Base-by-base conservation (phyloP, 441 rosid genomes). In the Adansonia madagascariensis region DNA sequence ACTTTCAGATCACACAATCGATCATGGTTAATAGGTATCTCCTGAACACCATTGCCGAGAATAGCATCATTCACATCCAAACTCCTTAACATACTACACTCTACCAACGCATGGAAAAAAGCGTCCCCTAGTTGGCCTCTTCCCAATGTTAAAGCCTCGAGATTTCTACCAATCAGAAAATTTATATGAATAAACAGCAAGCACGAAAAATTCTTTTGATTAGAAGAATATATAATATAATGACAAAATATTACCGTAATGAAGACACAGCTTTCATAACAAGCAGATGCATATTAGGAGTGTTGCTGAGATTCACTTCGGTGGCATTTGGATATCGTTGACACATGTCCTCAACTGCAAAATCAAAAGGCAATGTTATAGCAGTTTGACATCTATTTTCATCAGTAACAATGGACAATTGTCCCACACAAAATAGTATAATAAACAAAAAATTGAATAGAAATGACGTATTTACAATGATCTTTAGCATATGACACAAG, bases 291-390 rank as follows among this genome's bases (percentile, higher is more conserved):
- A 88, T 85, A 75, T 84, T 75, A 80, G 93, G 88, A 77, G 94
- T 85, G 53, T 92, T 92, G 71, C 66, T 80, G 67, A 97, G 76
- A 84, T 93, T 97, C 81, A 94, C 94, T 84, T 94, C 98, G 61
- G 93, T 87, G 55, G 98, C 98, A 85, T 93, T 93, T 55, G 98
- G 98, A 81, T 97, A 93, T 62, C 97, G 91, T 56, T 14, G 83
- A 83, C 98, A 97, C 93, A 97, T 89, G 81, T 93, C 94, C 88
- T 91, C 98, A 85, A 97, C 99, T 97, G 87, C 76, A 88, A 71
- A 82, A 46, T 49, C 65, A 78, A 14, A 75, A 31, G 27, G 35
- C 44, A 75, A 63, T 17, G 4, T 44, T 17, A 31, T 17, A 67
- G 67, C 27, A 46, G 22, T 61, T 62, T 49, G 18, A 12, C 10